Evolutionary conservation across 306 rosid species (phyloP), one percentile per base, ranked within the genome.

Genomic region (Sophora flavescens): DNA sequence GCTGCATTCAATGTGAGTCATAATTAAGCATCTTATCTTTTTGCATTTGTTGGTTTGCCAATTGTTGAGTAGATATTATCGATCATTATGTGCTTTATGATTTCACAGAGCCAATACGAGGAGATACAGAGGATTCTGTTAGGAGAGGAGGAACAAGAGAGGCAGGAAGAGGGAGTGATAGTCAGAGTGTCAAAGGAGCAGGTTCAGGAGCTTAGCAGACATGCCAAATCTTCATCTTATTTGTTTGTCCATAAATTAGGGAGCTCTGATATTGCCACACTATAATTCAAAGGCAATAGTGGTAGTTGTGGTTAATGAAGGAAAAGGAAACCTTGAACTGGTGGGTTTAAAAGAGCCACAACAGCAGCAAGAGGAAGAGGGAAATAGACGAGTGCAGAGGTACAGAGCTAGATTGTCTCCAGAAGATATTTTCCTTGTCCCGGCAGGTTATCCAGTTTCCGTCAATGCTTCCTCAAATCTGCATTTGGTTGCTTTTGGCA

Each of bases 371-470:
- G n/a, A 32, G 32, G 2, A 30, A 30, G 32, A 30, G 32, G 9
- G 8, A 77, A 15, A 18, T 47, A 66, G 0, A 39, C 62, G 3
- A 11, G 44, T 84, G 2, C 60, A 38, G 3, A 77, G 83, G 58
- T 51, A 79, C n/a, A 8, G 4, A 1, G 85, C 85, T 0, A 62
- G 15, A 0, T 38, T 88, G 45, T 36, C 73, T 5, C 17, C 4
- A 3, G 71, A 78, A 0, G 87, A 84, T 13, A 63, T 82, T 16
- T 8, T 81, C 0, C 16, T 86, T 1, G 10, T 82, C 17, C 89
- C 89, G 0, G 73, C 85, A 35, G 75, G 77, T 70, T 66, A 81
- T 57, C 92, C 88, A 4, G 26, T 86, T 7, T 65, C 83, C 3
- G 0, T 81, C 32, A 61, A 61, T 6, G 87, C 92, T 22, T 47